Evolutionary conservation across 257 asterid species (phyloP).

Genomic region (Solanum gracilifrons): DNA sequence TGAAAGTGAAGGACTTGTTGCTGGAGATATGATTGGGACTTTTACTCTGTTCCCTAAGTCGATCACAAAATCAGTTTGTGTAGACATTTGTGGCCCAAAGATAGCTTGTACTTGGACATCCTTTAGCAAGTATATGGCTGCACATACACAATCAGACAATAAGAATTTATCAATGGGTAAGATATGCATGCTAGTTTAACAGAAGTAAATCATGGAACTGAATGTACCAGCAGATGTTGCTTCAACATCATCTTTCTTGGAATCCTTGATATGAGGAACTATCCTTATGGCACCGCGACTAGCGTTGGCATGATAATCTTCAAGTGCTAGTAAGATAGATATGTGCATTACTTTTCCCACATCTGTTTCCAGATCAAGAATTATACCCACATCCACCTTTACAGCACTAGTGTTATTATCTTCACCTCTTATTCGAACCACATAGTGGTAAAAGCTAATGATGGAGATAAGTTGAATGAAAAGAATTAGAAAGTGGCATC

Average conservation of each 20-base stretch:
- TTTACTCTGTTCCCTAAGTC: slow-evolving; percentile 28
- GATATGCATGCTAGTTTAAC: background rate
- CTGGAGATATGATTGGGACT: slow-evolving; percentile 40
- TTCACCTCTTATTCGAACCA: background rate
- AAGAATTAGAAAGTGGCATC: background rate
- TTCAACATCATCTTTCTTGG: slow-evolving; percentile 12
- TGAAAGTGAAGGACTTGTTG: slow-evolving; percentile 35
- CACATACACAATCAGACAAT: background rate
- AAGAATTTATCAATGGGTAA: background rate
- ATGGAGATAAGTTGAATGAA: background rate
- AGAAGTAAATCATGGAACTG: background rate
- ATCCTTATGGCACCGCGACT: slow-evolving; percentile 6
- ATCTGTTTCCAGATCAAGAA: slow-evolving; percentile 19
- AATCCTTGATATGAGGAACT: slow-evolving; percentile 27
- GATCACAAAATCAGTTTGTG: slow-evolving; percentile 34
- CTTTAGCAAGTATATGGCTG: slow-evolving; percentile 43
- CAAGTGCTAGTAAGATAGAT: slow-evolving; percentile 27
- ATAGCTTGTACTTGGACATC: slow-evolving; percentile 32
- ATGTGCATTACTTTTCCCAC: slow-evolving; percentile 18
- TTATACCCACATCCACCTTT: slow-evolving; percentile 27
- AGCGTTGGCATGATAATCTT: slow-evolving; percentile 22
- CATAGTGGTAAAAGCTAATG: background rate
- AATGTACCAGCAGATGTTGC: slow-evolving; percentile 26
- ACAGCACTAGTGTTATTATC: slow-evolving; percentile 1
- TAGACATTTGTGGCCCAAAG: slow-evolving; percentile 34